Evolutionary conservation across 2,329 filamentous ascomycete genomes (phyloP).

Genomic region (Mariannaea elegans): DNA sequence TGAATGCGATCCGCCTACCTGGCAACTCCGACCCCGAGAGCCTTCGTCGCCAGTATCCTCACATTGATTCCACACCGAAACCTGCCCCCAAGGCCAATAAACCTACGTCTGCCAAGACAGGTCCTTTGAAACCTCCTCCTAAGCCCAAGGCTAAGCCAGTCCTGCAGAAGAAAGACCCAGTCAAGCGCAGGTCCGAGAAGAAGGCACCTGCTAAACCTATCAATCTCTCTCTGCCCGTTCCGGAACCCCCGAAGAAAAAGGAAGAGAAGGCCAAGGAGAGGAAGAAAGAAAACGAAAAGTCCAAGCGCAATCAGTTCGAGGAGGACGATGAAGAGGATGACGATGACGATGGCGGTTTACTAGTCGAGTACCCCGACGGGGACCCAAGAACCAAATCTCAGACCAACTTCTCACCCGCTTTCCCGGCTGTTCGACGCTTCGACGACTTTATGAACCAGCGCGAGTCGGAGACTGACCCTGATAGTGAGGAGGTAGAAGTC

Average conservation of each 20-base stretch:
- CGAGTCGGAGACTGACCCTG: slow-evolving; percentile 56
- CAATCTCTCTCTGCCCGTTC: slow-evolving; percentile 48
- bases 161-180: slow-evolving; percentile 40
- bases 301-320: slow-evolving; percentile 47
- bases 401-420: slow-evolving; percentile 59
- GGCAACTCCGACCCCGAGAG: slow-evolving; percentile 69
- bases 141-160: slow-evolving; percentile 38
- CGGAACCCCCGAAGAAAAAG: slow-evolving; percentile 29
- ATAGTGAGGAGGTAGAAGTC: slow-evolving; percentile 56
- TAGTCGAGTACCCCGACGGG: slow-evolving; percentile 68
- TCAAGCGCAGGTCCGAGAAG: slow-evolving; percentile 44
- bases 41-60: slow-evolving; percentile 73
- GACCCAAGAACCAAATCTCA: slow-evolving; percentile 44
- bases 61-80: slow-evolving; percentile 57
- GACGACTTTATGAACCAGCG: slow-evolving; percentile 61
- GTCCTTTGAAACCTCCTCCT: slow-evolving; percentile 29
- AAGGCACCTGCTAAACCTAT: slow-evolving; percentile 48
- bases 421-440: slow-evolving; percentile 59
- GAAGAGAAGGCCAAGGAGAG: slow-evolving; percentile 25
- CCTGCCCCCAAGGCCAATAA: slow-evolving; percentile 34
- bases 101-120: slow-evolving; percentile 15
- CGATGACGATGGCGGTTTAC: slow-evolving; percentile 65
- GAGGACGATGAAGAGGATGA: slow-evolving; percentile 64
- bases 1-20: slow-evolving; percentile 81
- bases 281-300: slow-evolving; percentile 33